Percentiles rank a stretch among this genome's conserved stretches.
Conservation (phyloP, 495 filamentous ascomycete genomes). For the Extremus antarcticus region DNA sequence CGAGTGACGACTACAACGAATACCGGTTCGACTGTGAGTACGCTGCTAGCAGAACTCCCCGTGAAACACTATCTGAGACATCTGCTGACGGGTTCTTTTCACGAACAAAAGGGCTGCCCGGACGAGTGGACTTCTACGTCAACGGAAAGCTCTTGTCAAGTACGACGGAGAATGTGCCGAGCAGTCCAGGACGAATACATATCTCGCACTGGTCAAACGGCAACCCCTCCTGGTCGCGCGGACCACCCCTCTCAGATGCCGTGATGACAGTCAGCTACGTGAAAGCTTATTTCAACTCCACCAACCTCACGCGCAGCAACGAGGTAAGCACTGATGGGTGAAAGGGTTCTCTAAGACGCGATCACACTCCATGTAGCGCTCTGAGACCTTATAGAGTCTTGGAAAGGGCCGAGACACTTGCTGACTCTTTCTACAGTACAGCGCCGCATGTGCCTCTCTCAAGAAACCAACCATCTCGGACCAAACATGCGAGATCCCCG, state of each 20-base stretch:
- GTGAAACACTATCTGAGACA: too few species aligned
- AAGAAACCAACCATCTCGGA: slow-evolving; percentile 1
- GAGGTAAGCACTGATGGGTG: too few species aligned
- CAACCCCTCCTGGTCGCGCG: slow-evolving; percentile 53
- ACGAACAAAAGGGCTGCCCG: too few species aligned
- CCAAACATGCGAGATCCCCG: slow-evolving; percentile 50
- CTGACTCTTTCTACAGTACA: too few species aligned
- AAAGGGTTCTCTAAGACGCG: too few species aligned
- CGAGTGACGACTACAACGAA: slow-evolving; percentile 50
- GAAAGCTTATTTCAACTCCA: slow-evolving; percentile 62
- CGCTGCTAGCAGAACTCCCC: too few species aligned
- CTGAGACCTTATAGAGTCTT: background rate
- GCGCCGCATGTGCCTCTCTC: too few species aligned
- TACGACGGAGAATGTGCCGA: slow-evolving; percentile 48
- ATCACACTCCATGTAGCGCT: background rate
- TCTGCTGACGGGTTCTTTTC: too few species aligned
- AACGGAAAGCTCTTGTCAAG: slow-evolving; percentile 42
- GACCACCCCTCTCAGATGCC: slow-evolving; percentile 52
- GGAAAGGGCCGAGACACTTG: too few species aligned
- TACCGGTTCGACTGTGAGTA: slow-evolving; percentile 78
- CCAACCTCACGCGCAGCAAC: background rate
- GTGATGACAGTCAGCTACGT: slow-evolving; percentile 51
- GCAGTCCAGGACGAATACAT: slow-evolving; percentile 48
- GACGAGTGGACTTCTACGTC: slow-evolving; percentile 51
- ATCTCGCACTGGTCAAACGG: slow-evolving; percentile 53